Evolutionary conservation across 176 grass and related monocot species (phyloP).

Genomic region (Tillandsia fasciculata): DNA sequence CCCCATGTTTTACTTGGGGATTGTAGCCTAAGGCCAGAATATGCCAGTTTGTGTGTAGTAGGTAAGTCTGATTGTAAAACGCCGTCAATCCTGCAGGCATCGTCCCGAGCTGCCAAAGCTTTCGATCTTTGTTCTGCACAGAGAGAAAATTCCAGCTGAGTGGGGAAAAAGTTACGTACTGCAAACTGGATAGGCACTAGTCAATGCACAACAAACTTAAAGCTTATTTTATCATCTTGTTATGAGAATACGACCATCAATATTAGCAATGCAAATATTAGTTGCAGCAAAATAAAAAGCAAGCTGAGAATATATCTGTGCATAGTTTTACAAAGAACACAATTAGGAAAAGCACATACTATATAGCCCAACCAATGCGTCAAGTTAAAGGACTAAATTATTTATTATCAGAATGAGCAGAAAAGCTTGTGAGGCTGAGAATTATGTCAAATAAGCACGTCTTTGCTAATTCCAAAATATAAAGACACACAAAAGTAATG

Average conservation of each 20-base stretch:
- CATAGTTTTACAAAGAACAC: no score
- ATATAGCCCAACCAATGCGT: no score
- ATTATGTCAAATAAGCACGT: no score
- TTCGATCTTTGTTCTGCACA: slow-evolving; percentile 9
- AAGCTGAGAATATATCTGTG: not conserved
- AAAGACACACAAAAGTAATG: no score
- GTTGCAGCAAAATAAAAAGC: not conserved
- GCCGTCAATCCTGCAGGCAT: not conserved
- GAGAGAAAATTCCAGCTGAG: not conserved
- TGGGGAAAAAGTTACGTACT: not conserved
- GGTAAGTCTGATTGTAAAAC: slow-evolving; percentile 8
- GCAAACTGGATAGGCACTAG: not conserved
- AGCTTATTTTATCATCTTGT: not conserved
- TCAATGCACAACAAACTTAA: not conserved
- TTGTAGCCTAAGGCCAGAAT: slow-evolving; percentile 8
- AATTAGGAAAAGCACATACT: no score
- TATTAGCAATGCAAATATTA: not conserved
- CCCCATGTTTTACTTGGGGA: not conserved
- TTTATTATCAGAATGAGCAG: no score
- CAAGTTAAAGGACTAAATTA: no score
- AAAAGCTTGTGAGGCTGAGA: no score
- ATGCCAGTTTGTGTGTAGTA: not conserved
- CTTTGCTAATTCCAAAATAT: no score
- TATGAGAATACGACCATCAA: no score
- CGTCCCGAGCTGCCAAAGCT: slow-evolving; percentile 12